These are phyloP conservation scores for Diaporthe capsici DNA, from an alignment of 2,329 filamentous ascomycete genomes.

Conservation along the genomic window DNA sequence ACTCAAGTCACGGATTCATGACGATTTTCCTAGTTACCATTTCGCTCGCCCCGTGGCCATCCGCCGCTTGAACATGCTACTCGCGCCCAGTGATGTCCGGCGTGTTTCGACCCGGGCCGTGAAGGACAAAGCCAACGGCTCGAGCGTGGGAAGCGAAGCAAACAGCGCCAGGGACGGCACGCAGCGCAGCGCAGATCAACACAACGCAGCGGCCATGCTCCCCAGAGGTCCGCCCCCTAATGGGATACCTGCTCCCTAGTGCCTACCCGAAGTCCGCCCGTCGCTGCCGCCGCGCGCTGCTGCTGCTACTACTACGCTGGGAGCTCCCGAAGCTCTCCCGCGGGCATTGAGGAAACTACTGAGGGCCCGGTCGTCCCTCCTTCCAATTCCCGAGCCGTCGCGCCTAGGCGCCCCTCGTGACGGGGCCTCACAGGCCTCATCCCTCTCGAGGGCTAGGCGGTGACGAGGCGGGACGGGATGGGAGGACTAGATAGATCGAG, in stretches of 20 bases:
- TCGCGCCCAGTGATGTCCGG: neutral
- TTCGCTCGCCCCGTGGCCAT: neutral
- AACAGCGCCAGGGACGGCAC: slow-evolving; percentile 29
- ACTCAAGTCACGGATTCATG: neutral
- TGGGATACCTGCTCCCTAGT: neutral
- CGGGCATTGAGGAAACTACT: neutral
- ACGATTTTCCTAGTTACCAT: neutral
- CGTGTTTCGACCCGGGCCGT: slow-evolving; percentile 26
- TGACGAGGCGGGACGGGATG: slow-evolving; percentile 10
- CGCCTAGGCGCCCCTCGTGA: slow-evolving; percentile 1
- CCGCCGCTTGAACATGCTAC: slow-evolving; percentile 1
- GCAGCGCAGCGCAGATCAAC: neutral
- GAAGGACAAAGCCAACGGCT: slow-evolving; percentile 33
- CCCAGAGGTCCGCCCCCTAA: neutral
- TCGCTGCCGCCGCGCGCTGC: neutral
- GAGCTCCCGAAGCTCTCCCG: slow-evolving; percentile 23
- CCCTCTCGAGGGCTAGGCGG: slow-evolving; percentile 22
- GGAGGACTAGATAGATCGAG: neutral
- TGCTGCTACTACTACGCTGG: neutral
- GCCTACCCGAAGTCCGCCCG: neutral
- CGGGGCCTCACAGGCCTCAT: slow-evolving; percentile 20
- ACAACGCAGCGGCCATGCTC: neutral
- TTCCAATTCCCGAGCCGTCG: neutral
- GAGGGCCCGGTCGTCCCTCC: neutral
- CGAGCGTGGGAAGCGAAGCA: slow-evolving; percentile 7